A percentile compares a stretch with the other conserved stretches of the same genome.
Evolutionary conservation across 2,329 filamentous ascomycete genomes (phyloP).

Genomic region (Aspergillus luchuensis): DNA sequence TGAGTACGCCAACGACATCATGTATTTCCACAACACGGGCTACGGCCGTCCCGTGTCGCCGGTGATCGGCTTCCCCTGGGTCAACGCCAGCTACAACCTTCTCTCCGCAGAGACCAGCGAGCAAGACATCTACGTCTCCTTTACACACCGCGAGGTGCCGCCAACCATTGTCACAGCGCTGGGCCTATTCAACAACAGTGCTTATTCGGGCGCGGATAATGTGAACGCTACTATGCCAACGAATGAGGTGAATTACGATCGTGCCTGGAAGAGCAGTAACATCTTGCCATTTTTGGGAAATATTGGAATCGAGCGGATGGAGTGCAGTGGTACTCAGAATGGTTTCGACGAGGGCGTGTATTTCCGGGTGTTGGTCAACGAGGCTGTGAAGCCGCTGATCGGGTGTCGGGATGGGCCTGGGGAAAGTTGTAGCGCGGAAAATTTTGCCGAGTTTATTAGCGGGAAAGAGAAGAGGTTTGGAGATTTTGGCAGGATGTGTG

Average conservation of each 20-base stretch:
- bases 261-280: slow-evolving; percentile 64
- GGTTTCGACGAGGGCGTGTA: slow-evolving; percentile 58
- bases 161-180: slow-evolving; percentile 68
- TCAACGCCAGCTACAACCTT: slow-evolving; percentile 61
- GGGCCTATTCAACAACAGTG: slow-evolving; percentile 70
- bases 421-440: slow-evolving; percentile 51
- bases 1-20: slow-evolving; percentile 66
- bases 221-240: slow-evolving; percentile 67
- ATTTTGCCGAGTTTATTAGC: slow-evolving; percentile 48
- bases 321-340: slow-evolving; percentile 59
- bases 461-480: slow-evolving; percentile 38
- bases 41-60: slow-evolving; percentile 63
- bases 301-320: slow-evolving; percentile 65
- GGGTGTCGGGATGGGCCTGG: slow-evolving; percentile 54
- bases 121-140: slow-evolving; percentile 68
- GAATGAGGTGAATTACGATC: slow-evolving; percentile 62
- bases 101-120: slow-evolving; percentile 40
- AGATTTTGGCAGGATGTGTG: slow-evolving; percentile 12
- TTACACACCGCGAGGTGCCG: slow-evolving; percentile 69
- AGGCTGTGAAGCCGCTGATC: slow-evolving; percentile 52
- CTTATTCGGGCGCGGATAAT: slow-evolving; percentile 53
- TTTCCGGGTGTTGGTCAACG: slow-evolving; percentile 55
- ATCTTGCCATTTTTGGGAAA: slow-evolving; percentile 68
- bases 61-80: slow-evolving; percentile 65
- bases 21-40: slow-evolving; percentile 67